Conservation (phyloP, 2,329 filamentous ascomycete species). For the Bisporella sp. region DNA sequence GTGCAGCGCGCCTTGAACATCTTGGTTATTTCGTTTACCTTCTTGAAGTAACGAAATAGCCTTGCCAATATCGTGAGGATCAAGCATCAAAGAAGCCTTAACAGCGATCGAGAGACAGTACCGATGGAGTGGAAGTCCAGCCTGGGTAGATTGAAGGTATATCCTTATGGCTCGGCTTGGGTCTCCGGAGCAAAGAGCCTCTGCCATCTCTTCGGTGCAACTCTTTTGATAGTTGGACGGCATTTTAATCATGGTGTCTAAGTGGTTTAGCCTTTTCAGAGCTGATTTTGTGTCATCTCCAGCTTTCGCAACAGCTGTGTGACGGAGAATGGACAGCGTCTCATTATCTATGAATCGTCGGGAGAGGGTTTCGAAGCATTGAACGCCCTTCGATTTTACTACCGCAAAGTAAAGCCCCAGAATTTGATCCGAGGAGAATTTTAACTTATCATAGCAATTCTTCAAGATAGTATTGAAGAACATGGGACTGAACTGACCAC, state of each 20-base stretch:
- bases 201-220: constrained; percentile 14
- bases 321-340: constrained; percentile 16
- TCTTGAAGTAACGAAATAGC: constrained; percentile 16
- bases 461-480: constrained; percentile 24
- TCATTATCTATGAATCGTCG: constrained; percentile 8
- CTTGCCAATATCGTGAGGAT: constrained; percentile 7
- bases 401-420: constrained; percentile 15
- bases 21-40: constrained; percentile 12
- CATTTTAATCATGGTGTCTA: constrained; percentile 3
- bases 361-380: background rate
- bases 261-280: constrained; percentile 4
- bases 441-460: constrained; percentile 17
- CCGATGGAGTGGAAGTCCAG: constrained; percentile 8
- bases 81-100: constrained; percentile 16
- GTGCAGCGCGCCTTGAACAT: constrained; percentile 14
- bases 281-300: background rate
- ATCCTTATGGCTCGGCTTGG: constrained; percentile 16
- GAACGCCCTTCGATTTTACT: background rate
- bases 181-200: constrained; percentile 12
- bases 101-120: constrained; percentile 19
- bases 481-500: constrained; percentile 13
- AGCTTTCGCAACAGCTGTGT: constrained; percentile 10
- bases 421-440: constrained; percentile 18
- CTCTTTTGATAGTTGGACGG: constrained; percentile 2
- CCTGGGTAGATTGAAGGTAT: constrained; percentile 16